Percentiles rank a stretch among this genome's conserved stretches.
phyloP scores from a whole-genome alignment of 108 stramenopile species.

The Epipyxis sp. region DNA sequence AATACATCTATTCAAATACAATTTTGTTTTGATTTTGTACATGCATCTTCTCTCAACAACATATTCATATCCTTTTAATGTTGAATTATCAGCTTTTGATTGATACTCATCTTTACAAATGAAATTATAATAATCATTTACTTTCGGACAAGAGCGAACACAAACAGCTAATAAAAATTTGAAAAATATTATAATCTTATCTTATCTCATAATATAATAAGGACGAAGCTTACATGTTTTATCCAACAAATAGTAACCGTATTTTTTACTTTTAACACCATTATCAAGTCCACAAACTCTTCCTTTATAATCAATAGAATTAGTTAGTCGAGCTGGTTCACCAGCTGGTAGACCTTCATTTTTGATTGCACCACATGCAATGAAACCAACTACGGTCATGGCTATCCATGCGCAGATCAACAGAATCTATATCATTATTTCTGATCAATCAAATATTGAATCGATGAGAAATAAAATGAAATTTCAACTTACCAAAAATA shows the following conservation, averaged over 20 bases:
- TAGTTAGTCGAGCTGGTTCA: conserved; percentile 48
- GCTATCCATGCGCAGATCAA: conserved; percentile 46
- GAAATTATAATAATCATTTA: background rate
- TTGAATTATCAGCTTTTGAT: background rate
- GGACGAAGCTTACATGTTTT: background rate
- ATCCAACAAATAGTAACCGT: conserved; percentile 15
- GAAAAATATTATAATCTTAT: background rate
- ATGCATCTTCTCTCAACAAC: background rate
- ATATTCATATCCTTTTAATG: background rate
- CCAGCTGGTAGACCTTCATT: conserved; percentile 35
- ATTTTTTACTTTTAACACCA: conserved; percentile 23
- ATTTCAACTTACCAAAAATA: too few relatives aligned
- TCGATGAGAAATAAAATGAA: too few relatives aligned
- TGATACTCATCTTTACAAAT: background rate
- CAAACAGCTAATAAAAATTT: conserved; percentile 8
- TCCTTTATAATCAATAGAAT: conserved; percentile 57
- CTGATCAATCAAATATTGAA: too few relatives aligned
- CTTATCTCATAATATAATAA: background rate
- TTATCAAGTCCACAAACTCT: conserved; percentile 48
- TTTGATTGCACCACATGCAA: conserved; percentile 47
- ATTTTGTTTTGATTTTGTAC: background rate
- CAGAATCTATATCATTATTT: conserved; percentile 46
- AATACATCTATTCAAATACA: background rate
- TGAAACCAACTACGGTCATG: conserved; percentile 52
- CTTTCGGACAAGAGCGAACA: background rate